Evolutionary conservation across 805 yeast genomes (phyloP).

Genomic region (Myxozyma udenii): DNA sequence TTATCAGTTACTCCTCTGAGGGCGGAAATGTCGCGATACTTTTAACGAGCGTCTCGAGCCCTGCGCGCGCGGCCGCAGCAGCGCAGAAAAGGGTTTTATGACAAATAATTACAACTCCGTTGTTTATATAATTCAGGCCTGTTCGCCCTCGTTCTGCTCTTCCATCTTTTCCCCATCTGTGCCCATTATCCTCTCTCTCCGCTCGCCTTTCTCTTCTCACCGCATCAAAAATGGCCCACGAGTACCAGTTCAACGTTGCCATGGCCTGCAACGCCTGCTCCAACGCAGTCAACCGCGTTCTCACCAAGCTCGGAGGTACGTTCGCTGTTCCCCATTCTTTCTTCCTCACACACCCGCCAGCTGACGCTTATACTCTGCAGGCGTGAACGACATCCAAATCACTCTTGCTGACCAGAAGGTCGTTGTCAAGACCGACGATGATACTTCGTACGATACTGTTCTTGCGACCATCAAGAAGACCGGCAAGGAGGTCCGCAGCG

Average conservation of each 20-base stretch:
- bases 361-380: constrained; percentile 52
- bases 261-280: constrained; percentile 89
- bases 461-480: constrained; percentile 79
- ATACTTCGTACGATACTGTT: constrained; percentile 71
- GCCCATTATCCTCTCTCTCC: not conserved
- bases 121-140: too few relatives aligned
- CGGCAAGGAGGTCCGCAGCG: constrained; percentile 76
- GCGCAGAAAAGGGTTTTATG: too few relatives aligned
- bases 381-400: constrained; percentile 69
- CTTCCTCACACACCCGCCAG: not conserved
- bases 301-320: constrained; percentile 26
- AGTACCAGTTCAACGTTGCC: constrained; percentile 74
- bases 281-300: constrained; percentile 75
- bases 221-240: constrained; percentile 41
- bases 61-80: too few relatives aligned
- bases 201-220: not conserved
- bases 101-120: too few relatives aligned
- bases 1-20: too few relatives aligned
- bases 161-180: not conserved
- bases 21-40: too few relatives aligned
- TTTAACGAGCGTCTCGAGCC: too few relatives aligned
- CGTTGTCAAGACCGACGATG: constrained; percentile 58
- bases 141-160: not conserved
- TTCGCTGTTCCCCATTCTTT: not conserved
- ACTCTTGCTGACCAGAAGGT: constrained; percentile 81